These are phyloP conservation scores for Pythium apleroticum DNA, from an alignment of 352 stramenopile species.

Conservation along the genomic window DNA sequence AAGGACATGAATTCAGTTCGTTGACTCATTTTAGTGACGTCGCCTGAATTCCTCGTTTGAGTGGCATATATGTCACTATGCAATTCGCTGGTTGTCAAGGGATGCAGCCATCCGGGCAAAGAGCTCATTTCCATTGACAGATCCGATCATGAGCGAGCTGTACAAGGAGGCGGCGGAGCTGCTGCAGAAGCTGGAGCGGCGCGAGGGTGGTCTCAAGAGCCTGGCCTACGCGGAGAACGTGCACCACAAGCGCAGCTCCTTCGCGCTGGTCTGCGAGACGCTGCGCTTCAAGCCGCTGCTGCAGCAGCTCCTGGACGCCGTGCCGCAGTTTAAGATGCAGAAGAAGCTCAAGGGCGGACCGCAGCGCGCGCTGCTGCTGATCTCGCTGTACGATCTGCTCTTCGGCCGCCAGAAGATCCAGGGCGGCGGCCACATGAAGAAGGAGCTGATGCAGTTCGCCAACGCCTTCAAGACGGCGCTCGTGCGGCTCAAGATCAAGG, in stretches of 20 bases:
- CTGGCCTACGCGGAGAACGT: slow-evolving; percentile 81
- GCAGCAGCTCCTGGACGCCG: slow-evolving; percentile 57
- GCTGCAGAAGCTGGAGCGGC: slow-evolving; percentile 75
- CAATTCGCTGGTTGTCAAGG: slow-evolving; percentile 10
- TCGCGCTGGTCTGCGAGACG: slow-evolving; percentile 88
- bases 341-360: slow-evolving; percentile 48
- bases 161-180: slow-evolving; percentile 80
- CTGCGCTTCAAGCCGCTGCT: slow-evolving; percentile 86
- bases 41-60: not conserved
- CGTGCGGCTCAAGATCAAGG: slow-evolving; percentile 80
- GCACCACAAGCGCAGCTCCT: slow-evolving; percentile 87
- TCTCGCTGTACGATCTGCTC: slow-evolving; percentile 87
- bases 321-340: slow-evolving; percentile 66
- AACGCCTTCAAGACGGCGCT: slow-evolving; percentile 74
- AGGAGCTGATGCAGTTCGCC: slow-evolving; percentile 74
- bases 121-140: not conserved
- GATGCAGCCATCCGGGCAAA: slow-evolving; percentile 3
- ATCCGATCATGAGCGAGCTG: slow-evolving; percentile 69
- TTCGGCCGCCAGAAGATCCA: slow-evolving; percentile 87
- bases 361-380: slow-evolving; percentile 59
- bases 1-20: too few relatives aligned
- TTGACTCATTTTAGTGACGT: not conserved
- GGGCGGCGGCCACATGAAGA: slow-evolving; percentile 86
- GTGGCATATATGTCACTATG: slow-evolving; percentile 8
- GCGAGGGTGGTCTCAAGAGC: slow-evolving; percentile 81